Evolutionary conservation across 805 yeast genomes (phyloP).

Genomic region (Suhomyces prunicola): DNA sequence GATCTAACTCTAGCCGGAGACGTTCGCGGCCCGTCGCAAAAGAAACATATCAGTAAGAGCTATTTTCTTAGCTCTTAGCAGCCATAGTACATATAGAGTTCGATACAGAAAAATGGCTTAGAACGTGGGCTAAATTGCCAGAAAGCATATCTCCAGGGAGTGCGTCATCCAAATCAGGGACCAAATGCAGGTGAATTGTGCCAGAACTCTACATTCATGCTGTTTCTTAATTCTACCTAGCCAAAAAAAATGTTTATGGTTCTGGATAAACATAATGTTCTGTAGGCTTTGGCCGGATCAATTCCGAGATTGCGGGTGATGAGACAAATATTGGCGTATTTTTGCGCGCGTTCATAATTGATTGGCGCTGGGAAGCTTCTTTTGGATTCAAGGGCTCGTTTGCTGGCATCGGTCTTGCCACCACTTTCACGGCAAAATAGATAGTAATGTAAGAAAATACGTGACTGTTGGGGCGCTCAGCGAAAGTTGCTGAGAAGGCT

Average conservation of each 20-base stretch:
- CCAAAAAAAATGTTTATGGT: background rate
- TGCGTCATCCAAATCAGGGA: background rate
- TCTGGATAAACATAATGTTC: background rate
- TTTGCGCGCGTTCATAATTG: background rate
- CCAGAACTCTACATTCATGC: background rate
- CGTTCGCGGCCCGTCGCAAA: background rate
- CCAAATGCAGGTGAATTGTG: background rate
- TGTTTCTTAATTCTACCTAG: background rate
- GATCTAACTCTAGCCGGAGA: background rate
- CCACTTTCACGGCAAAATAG: background rate
- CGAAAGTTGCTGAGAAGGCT: background rate
- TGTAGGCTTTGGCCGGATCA: background rate
- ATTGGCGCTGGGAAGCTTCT: background rate
- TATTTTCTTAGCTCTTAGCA: background rate
- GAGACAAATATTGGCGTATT: background rate
- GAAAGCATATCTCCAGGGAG: background rate
- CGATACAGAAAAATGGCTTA: background rate
- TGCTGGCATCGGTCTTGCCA: background rate
- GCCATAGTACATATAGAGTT: background rate
- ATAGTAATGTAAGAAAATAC: background rate
- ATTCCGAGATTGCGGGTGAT: background rate
- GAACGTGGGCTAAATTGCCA: background rate
- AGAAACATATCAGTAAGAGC: background rate
- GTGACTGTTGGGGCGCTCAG: background rate
- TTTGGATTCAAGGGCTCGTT: background rate